phyloP scores from a whole-genome alignment of 495 filamentous ascomycete species.

The Daldinia grandis region DNA sequence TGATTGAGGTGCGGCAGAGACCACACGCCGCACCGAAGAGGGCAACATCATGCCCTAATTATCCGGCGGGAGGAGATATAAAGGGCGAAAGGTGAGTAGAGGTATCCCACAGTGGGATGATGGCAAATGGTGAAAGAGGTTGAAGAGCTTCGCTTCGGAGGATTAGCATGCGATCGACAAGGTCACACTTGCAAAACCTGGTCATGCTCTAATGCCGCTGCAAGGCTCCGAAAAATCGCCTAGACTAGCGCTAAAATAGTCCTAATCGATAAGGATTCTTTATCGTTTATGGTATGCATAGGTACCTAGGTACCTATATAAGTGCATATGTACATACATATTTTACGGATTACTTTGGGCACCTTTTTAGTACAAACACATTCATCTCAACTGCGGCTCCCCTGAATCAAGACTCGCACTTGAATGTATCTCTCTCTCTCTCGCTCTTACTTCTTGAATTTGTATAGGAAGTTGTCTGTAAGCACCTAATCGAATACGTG shows the following conservation, averaged over 20 bases:
- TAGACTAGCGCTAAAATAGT: not conserved
- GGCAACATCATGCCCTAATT: conserved; percentile 57
- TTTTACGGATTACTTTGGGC: too few relatives aligned
- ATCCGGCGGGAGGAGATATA: conserved; percentile 17
- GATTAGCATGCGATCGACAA: conserved; percentile 27
- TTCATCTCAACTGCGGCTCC: not conserved
- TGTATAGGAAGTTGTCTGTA: too few relatives aligned
- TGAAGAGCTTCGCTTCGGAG: conserved; percentile 5
- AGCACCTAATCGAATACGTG: too few relatives aligned
- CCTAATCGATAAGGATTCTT: too few relatives aligned
- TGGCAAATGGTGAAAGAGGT: conserved; percentile 21
- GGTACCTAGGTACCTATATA: too few relatives aligned
- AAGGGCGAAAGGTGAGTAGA: not conserved
- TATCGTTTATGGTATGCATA: too few relatives aligned
- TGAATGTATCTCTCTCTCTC: not conserved
- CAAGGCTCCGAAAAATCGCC: conserved; percentile 26
- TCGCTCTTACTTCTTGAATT: not conserved
- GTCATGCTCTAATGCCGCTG: conserved; percentile 11
- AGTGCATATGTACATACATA: too few relatives aligned
- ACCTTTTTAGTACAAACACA: too few relatives aligned
- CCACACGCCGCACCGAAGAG: conserved; percentile 60
- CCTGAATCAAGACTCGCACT: not conserved
- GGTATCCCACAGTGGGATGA: conserved; percentile 26
- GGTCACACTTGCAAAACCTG: conserved; percentile 13
- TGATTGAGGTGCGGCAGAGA: conserved; percentile 53